Evolutionary conservation across 1,284 basidiomycete species (phyloP), one percentile per base, ranked within the genome.

Genomic region (Cryptococcus neoformans): DNA sequence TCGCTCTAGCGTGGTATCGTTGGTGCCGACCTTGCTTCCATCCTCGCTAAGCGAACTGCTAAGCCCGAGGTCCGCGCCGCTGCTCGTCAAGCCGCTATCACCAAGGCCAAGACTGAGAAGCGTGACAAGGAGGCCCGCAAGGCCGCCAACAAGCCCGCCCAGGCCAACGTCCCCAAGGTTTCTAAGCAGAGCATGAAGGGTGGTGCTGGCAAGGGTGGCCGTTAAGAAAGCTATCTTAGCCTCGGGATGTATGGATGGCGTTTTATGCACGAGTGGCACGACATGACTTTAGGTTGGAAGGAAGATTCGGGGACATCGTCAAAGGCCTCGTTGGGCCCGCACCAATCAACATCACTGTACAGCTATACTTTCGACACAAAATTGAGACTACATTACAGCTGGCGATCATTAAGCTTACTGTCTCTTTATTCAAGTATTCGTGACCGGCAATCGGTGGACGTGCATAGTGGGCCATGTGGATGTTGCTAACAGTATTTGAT

Each of bases 121-220:
- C 92, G 92, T 85, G 90, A 87, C 65, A 96, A 95, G 84, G 92
- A 96, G 84, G 82, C 83, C 58, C 93, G 90, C 86, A 96, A 93
- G 85, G 81, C 80, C 74, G 66, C 85, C 69, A 90, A 90, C 86
- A 64, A 86, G 84, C 83, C 85, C 59, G 79, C 82, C 34, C 52
- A 47, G 46, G 70, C 80, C 57, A 81, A 80, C 44, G 84, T 84
- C 64, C 90, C 91, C 71, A 93, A 90, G 81, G 86, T 96, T 55
- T 92, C 91, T 75, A 96, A 95, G 82, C 91, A 95, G 81, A 87
- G 89, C 81, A 90, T 91, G 86, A 96, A 96, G 85, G 92, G 91
- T 75, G 86, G 75, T 62, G 74, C 74, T 50, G 62, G 62, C 61
- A 79, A 78, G 73, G 75, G 73, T 60, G 75, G 75, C 62, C 76